These are phyloP conservation scores for Cruciata laevipes DNA, from an alignment of 257 asterid species.

Conservation along the genomic window DNA sequence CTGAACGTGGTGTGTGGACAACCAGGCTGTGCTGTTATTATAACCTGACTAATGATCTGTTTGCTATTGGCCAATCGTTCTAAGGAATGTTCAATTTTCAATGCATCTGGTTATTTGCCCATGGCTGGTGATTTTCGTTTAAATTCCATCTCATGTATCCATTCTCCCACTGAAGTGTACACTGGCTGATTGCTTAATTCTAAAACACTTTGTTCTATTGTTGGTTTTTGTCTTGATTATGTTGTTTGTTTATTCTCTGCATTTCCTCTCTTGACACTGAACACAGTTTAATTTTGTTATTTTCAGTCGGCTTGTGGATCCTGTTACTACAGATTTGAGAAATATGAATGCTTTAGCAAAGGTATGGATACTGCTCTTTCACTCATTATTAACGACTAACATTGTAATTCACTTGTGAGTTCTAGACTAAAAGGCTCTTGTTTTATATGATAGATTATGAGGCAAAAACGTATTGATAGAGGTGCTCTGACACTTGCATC, in stretches of 20 bases:
- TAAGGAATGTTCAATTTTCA: no score
- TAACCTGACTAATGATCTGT: background rate
- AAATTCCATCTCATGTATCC: background rate
- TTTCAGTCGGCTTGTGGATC: conserved; percentile 89
- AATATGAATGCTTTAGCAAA: conserved; percentile 84
- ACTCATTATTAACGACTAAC: background rate
- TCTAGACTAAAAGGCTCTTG: background rate
- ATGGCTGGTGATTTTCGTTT: background rate
- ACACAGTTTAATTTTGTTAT: conserved; percentile 4
- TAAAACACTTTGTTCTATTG: background rate
- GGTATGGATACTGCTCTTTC: conserved; percentile 36
- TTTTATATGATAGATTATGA: conserved; percentile 52
- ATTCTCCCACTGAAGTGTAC: background rate
- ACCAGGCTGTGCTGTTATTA: background rate
- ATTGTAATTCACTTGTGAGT: background rate
- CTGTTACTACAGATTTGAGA: conserved; percentile 83
- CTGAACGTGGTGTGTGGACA: background rate
- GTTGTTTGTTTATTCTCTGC: conserved; percentile 1
- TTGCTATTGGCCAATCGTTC: no score
- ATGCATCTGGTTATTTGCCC: background rate
- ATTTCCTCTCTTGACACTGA: background rate
- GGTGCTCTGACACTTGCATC: conserved; percentile 99
- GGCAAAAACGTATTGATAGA: conserved; percentile 92
- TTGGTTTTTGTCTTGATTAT: background rate
- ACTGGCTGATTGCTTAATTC: no score